phyloP scores from a whole-genome alignment of 2,329 filamentous ascomycete species.

The Mariannaea sp. region DNA sequence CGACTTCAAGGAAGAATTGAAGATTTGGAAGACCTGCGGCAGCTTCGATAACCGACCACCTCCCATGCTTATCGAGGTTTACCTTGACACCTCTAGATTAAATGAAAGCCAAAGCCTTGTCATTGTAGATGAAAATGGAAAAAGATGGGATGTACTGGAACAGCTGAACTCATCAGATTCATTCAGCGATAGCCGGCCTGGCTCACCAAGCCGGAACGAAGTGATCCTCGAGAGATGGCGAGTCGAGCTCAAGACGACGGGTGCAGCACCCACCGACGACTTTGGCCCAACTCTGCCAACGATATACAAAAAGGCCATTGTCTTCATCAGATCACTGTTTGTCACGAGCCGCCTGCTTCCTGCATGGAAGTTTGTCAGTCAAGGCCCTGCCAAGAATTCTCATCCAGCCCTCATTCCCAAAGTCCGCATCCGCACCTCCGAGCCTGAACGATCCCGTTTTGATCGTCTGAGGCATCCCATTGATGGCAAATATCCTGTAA shows the following conservation, averaged over 20 bases:
- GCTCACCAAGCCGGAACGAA: slow-evolving; percentile 58
- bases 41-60: slow-evolving; percentile 77
- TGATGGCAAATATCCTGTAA: slow-evolving; percentile 55
- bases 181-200: slow-evolving; percentile 53
- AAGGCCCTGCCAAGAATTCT: slow-evolving; percentile 72
- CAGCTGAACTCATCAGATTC: slow-evolving; percentile 70
- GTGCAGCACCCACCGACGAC: slow-evolving; percentile 58
- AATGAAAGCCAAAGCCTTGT: slow-evolving; percentile 87
- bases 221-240: slow-evolving; percentile 91
- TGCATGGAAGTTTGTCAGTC: slow-evolving; percentile 80
- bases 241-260: slow-evolving; percentile 70
- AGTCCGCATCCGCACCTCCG: slow-evolving; percentile 76
- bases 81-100: slow-evolving; percentile 78
- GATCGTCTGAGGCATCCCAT: slow-evolving; percentile 65
- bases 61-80: slow-evolving; percentile 88
- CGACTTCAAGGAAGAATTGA: slow-evolving; percentile 79
- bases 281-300: slow-evolving; percentile 74
- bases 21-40: slow-evolving; percentile 80
- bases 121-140: slow-evolving; percentile 84
- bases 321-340: slow-evolving; percentile 89
- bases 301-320: slow-evolving; percentile 96
- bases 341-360: slow-evolving; percentile 82
- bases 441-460: slow-evolving; percentile 56
- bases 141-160: slow-evolving; percentile 90
- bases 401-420: slow-evolving; percentile 71